These are phyloP conservation scores for Coniochaeta sp. DNA, from an alignment of 2,329 filamentous ascomycete genomes.

Conservation along the genomic window DNA sequence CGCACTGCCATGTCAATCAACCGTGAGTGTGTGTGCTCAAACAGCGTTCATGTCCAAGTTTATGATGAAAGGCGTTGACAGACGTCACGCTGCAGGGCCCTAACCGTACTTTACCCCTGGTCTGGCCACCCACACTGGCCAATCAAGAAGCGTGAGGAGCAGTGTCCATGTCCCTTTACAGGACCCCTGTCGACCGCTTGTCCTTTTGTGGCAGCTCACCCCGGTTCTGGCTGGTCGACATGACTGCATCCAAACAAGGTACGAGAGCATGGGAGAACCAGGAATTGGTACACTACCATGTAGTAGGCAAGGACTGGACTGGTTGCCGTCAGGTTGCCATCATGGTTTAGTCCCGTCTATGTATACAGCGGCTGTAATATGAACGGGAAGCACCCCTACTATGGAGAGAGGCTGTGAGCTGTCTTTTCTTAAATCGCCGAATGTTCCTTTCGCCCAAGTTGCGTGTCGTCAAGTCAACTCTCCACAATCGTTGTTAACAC, in stretches of 20 bases:
- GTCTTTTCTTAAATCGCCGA: background rate
- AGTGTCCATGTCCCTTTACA: constrained; percentile 5
- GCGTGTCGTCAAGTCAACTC: constrained; percentile 1
- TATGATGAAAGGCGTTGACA: constrained; percentile 1
- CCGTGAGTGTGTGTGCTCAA: background rate
- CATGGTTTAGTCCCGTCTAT: background rate
- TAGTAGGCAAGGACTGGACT: background rate
- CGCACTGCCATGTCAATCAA: background rate
- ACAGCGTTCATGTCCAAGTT: constrained; percentile 2
- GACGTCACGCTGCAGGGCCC: constrained; percentile 18
- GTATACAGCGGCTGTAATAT: background rate
- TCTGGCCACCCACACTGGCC: constrained; percentile 6
- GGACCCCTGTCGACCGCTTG: constrained; percentile 3
- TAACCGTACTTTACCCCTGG: constrained; percentile 8
- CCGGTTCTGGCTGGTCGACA: constrained; percentile 10
- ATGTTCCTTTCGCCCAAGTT: constrained; percentile 9
- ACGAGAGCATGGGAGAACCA: constrained; percentile 1
- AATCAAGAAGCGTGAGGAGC: constrained; percentile 9
- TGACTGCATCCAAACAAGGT: constrained; percentile 10
- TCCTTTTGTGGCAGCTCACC: constrained; percentile 6
- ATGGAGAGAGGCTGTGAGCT: constrained; percentile 1
- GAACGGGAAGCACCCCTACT: constrained; percentile 1
- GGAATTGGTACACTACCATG: background rate
- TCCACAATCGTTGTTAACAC: background rate
- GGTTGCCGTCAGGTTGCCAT: constrained; percentile 1